Percentiles rank a stretch among this genome's conserved stretches.
phyloP scores from a whole-genome alignment of 2,329 filamentous ascomycete genomes.

The Colletotrichum salicis region DNA sequence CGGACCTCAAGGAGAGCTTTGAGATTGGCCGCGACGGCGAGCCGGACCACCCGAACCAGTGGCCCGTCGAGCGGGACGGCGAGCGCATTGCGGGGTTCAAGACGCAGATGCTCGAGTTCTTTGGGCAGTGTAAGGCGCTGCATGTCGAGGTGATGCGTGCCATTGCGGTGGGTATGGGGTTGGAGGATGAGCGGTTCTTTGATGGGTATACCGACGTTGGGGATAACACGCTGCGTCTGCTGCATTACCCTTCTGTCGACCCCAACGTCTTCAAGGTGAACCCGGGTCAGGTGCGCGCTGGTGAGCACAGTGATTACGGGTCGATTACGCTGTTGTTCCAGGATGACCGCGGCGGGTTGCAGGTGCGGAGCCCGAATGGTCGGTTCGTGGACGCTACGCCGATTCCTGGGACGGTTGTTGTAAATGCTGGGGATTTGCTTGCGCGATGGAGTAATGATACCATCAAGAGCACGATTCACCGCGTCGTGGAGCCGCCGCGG shows the following conservation, averaged over 20 bases:
- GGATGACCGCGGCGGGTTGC: constrained; percentile 65
- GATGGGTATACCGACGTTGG: constrained; percentile 77
- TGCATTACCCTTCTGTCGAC: constrained; percentile 80
- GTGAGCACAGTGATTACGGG: constrained; percentile 78
- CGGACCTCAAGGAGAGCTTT: constrained; percentile 73
- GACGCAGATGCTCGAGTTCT: constrained; percentile 79
- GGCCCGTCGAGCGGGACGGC: constrained; percentile 69
- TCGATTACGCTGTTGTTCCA: constrained; percentile 72
- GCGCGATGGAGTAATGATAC: constrained; percentile 91
- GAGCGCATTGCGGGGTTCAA: constrained; percentile 69
- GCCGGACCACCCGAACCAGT: constrained; percentile 76
- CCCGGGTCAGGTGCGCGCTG: constrained; percentile 78
- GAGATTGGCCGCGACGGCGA: constrained; percentile 73
- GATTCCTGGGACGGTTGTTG: constrained; percentile 82
- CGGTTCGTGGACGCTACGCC: constrained; percentile 86
- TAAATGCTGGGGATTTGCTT: constrained; percentile 89
- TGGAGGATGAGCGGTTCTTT: constrained; percentile 78
- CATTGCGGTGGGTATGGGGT: constrained; percentile 82
- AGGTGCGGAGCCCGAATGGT: constrained; percentile 76
- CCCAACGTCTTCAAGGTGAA: constrained; percentile 74
- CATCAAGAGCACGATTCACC: constrained; percentile 90
- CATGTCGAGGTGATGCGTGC: constrained; percentile 85
- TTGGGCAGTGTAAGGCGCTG: constrained; percentile 76
- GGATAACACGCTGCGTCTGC: constrained; percentile 77
- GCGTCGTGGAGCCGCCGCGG: constrained; percentile 85